Percentiles rank a stretch among this genome's conserved stretches.
phyloP scores from a whole-genome alignment of 768 basidiomycete species.

The Leccinum barrowsii region DNA sequence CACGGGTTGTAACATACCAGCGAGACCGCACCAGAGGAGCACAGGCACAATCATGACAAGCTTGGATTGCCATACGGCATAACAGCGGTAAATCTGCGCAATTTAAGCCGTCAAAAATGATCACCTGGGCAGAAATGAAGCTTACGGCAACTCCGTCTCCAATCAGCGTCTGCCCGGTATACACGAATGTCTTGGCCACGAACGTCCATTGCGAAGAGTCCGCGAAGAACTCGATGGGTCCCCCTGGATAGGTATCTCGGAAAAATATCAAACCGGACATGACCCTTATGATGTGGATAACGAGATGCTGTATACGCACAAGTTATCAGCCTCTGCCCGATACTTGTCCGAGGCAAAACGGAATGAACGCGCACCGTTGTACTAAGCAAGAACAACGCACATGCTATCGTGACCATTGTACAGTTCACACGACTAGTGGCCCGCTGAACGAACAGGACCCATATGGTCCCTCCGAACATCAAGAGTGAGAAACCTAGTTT shows the following conservation, averaged over 20 bases:
- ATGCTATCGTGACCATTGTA: not conserved
- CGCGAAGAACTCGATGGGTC: not conserved
- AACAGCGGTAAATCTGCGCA: not conserved
- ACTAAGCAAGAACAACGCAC: not conserved
- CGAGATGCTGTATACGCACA: not conserved
- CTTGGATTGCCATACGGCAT: not conserved
- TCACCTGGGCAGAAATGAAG: not conserved
- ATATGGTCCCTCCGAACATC: not conserved
- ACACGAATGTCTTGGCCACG: not conserved
- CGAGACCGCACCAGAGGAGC: not conserved
- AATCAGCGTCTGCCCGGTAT: not conserved
- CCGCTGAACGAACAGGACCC: not conserved
- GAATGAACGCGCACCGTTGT: not conserved
- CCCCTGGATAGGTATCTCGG: not conserved
- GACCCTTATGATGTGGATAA: not conserved
- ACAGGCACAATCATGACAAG: not conserved
- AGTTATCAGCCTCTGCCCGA: not conserved
- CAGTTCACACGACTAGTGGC: not conserved
- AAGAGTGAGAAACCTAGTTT: not conserved
- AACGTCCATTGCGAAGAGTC: not conserved
- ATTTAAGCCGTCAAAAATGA: not conserved
- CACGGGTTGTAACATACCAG: not conserved
- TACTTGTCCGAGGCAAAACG: too few species aligned
- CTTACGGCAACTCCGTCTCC: not conserved
- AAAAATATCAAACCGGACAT: not conserved